Evolutionary conservation across 148 eudicot genomes (phyloP).

Genomic region (Spergularia marina): DNA sequence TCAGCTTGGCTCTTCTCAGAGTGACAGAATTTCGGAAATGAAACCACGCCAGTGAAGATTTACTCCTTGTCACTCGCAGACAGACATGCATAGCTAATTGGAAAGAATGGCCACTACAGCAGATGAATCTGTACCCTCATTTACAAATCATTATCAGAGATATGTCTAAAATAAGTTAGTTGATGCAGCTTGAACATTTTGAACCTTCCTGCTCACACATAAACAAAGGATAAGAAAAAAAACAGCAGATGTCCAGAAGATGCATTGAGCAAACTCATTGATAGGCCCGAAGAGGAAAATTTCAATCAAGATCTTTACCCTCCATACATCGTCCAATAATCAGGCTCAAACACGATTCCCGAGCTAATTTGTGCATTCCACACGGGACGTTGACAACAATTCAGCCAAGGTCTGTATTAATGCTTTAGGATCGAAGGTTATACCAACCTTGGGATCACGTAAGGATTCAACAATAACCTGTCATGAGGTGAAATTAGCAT

Average conservation of each 20-base stretch:
- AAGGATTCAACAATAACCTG: conserved; percentile 77
- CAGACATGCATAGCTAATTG: too few relatives aligned
- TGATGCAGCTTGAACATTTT: conserved; percentile 1
- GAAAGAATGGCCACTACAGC: too few relatives aligned
- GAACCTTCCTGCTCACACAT: neutral
- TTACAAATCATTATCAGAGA: neutral
- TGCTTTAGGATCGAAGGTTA: conserved; percentile 66
- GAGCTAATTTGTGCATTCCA: neutral
- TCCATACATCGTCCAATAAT: neutral
- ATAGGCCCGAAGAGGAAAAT: neutral
- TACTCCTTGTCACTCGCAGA: too few relatives aligned
- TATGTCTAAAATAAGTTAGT: neutral
- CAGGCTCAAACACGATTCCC: conserved; percentile 5
- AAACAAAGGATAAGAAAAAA: neutral
- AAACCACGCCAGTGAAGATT: too few relatives aligned
- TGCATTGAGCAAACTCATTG: neutral
- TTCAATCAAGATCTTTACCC: neutral
- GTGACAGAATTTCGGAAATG: neutral
- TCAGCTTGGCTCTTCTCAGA: neutral
- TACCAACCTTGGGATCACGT: conserved; percentile 66
- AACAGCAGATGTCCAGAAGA: neutral
- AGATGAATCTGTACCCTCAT: neutral
- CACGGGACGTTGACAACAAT: conserved; percentile 34
- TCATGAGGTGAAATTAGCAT: conserved; percentile 12
- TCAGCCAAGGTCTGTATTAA: conserved; percentile 64